Base-by-base conservation (phyloP, 108 stramenopile species). In the Nannochloropsis gaditana region DNA sequence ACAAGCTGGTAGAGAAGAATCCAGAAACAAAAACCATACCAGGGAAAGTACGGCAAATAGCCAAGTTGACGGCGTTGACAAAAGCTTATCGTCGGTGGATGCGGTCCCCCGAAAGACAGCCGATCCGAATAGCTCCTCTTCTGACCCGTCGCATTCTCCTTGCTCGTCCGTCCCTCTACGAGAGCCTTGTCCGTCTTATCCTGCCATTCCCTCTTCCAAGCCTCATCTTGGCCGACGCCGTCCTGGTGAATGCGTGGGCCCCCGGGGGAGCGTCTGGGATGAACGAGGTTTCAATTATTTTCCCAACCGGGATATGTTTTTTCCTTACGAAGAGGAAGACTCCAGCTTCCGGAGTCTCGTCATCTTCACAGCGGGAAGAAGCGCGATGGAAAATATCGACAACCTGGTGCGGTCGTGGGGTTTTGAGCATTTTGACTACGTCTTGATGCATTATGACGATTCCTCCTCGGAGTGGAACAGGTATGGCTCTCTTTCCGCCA, bases 311-410 rank as follows among this genome's bases (percentile, higher is more conserved):
- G 59, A 73, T n/a, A 73, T 73, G 59, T 73, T 73, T 3, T 73
- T n/a, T 73, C 59, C 59, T 15, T 73, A 73, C 59, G 59, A 73
- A n/a, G n/a, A 73, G 59, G 6, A 8, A n/a, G 19, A 73, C 19
- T 73, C 59, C n/a, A n/a, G n/a, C 15, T 73, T 73, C 59, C 15
- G n/a, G 59, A 73, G 59, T n/a, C n/a, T 73, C 19, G 59, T 73
- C 2, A n/a, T 73, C 19, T 73, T 73, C 59, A 73, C 59, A n/a
- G 59, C 59, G 59, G 59, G 59, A 15, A 73, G 59, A n/a, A 73
- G 59, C n/a, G 59, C 59, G 59, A 73, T 73, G 59, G 59, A 15
- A n/a, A 73, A 73, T 73, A 73, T 73, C 15, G 59, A 73, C n/a
- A n/a, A n/a, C 3, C 59, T 73, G 59, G 59, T 73, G 19, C 3